phyloP scores from a whole-genome alignment of 2,329 filamentous ascomycete species.

The Verticillium nubilum region DNA sequence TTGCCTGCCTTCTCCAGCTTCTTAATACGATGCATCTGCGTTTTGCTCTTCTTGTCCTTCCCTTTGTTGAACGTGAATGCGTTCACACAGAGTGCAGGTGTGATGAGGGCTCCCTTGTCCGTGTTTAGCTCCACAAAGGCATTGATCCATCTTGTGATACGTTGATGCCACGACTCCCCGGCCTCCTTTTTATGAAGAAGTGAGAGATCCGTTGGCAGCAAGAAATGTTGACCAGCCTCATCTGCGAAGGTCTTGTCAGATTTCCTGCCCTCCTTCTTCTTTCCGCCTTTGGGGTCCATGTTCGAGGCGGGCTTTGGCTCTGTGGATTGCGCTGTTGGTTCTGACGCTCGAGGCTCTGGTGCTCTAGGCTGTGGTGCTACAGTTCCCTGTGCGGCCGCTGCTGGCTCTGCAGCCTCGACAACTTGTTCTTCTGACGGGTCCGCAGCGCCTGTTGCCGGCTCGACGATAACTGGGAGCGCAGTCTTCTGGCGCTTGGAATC shows the following conservation, averaged over 20 bases:
- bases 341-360: too few species aligned
- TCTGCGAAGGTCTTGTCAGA: background rate
- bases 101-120: conserved; percentile 6
- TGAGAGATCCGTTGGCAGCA: background rate
- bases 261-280: background rate
- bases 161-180: conserved; percentile 19
- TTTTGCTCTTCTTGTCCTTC: conserved; percentile 4
- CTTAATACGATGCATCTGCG: conserved; percentile 3
- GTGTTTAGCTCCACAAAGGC: conserved; percentile 16
- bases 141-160: conserved; percentile 28
- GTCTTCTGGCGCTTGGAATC: conserved; percentile 15
- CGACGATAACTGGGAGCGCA: background rate
- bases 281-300: background rate
- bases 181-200: background rate
- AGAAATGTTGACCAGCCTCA: background rate
- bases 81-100: conserved; percentile 3
- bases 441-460: background rate
- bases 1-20: conserved; percentile 5
- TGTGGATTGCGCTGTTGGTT: too few species aligned
- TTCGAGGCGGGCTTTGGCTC: background rate
- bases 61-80: conserved; percentile 6
- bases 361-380: too few species aligned
- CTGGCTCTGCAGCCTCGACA: background rate
- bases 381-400: background rate
- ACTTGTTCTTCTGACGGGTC: background rate